These are phyloP conservation scores for Detonula confervacea DNA, from an alignment of 352 stramenopile genomes.

Conservation along the genomic window DNA sequence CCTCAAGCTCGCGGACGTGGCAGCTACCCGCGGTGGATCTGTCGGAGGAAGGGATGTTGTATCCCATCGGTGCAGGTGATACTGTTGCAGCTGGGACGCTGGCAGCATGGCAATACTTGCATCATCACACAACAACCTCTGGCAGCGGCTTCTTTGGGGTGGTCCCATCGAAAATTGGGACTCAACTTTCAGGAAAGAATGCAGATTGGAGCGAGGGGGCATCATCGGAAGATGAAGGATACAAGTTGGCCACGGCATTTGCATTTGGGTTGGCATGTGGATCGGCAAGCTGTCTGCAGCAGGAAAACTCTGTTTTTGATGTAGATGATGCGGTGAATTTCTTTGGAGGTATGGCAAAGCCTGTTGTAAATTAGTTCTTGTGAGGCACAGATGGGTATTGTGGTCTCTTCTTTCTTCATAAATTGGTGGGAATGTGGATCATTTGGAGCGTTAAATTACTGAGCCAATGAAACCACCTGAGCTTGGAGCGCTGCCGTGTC, in stretches of 20 bases:
- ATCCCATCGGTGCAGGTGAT: constrained; percentile 82
- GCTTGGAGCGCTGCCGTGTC: too few species aligned
- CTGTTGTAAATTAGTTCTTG: too few species aligned
- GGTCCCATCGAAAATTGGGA: constrained; percentile 22
- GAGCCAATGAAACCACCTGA: too few species aligned
- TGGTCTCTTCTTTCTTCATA: too few species aligned
- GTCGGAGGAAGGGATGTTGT: constrained; percentile 50
- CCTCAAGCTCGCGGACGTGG: constrained; percentile 17
- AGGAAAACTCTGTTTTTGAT: constrained; percentile 57
- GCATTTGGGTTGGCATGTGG: constrained; percentile 81
- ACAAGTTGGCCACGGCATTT: constrained; percentile 50
- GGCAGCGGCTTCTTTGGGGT: constrained; percentile 17
- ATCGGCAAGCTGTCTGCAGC: constrained; percentile 74
- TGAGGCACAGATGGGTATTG: too few species aligned
- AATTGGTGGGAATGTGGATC: too few species aligned
- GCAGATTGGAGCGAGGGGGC: constrained; percentile 7
- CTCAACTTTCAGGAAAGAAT: constrained; percentile 15
- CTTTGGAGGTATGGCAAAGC: constrained; percentile 42
- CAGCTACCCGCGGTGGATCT: constrained; percentile 32
- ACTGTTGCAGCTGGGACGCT: constrained; percentile 75
- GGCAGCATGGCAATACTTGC: constrained; percentile 69
- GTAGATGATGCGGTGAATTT: constrained; percentile 48
- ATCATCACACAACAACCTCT: constrained; percentile 24
- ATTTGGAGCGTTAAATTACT: too few species aligned
- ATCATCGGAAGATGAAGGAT: constrained; percentile 13